Evolutionary conservation across 2,329 filamentous ascomycete genomes (phyloP).

Genomic region (Bipolaris victoriae): DNA sequence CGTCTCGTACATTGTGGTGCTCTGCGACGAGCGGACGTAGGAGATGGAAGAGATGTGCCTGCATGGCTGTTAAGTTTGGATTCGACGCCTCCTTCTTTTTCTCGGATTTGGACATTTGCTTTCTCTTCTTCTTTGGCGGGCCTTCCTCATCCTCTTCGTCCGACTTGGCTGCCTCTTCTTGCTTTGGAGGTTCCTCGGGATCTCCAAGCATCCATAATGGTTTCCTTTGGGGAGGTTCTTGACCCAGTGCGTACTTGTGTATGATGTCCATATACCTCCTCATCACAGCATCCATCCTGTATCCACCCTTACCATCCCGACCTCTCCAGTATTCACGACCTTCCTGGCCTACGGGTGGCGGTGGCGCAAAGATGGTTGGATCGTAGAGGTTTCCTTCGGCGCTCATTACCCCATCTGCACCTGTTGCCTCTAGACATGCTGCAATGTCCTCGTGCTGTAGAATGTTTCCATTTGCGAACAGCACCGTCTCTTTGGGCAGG

Average conservation of each 20-base stretch:
- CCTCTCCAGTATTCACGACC: constrained; percentile 85
- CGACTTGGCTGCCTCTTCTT: constrained; percentile 16
- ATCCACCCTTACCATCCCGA: constrained; percentile 78
- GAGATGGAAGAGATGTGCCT: constrained; percentile 92
- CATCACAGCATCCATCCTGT: constrained; percentile 84
- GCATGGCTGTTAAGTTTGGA: constrained; percentile 78
- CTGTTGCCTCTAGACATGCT: constrained; percentile 78
- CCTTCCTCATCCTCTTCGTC: constrained; percentile 33
- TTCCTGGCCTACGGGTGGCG: constrained; percentile 68
- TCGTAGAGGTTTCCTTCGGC: constrained; percentile 95
- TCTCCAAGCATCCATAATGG: constrained; percentile 75
- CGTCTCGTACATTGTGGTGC: constrained; percentile 84
- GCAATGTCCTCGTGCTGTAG: constrained; percentile 79
- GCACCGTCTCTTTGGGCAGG: constrained; percentile 83
- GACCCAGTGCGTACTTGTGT: constrained; percentile 74
- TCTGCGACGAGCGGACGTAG: constrained; percentile 79
- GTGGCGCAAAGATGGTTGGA: constrained; percentile 79
- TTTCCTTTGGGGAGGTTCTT: constrained; percentile 68
- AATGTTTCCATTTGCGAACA: constrained; percentile 97
- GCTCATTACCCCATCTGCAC: constrained; percentile 92
- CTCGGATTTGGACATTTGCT: constrained; percentile 50
- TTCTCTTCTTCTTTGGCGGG: constrained; percentile 47
- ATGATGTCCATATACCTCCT: constrained; percentile 91
- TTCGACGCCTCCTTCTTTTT: constrained; percentile 58
- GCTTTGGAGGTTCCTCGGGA: constrained; percentile 47